Evolutionary conservation across 2,329 filamentous ascomycete genomes (phyloP), one percentile per base, ranked within the genome.

Genomic region (Colletotrichum tropicale): DNA sequence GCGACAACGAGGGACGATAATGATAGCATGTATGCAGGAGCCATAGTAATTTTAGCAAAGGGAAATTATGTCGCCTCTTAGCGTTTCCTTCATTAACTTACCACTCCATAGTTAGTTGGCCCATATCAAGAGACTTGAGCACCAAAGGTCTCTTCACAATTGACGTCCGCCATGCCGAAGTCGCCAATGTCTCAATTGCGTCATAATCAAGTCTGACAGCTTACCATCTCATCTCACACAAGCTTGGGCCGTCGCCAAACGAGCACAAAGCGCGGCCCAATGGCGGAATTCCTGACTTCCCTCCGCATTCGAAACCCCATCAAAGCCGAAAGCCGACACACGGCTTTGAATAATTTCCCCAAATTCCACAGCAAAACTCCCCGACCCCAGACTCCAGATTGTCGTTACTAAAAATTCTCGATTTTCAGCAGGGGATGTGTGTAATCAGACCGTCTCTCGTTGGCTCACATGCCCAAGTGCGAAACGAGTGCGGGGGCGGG

Each of bases 401-500:
- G 15, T 34, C 5, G 2, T 67, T 55, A 26, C 12, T 67, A 36
- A 26, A 52, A 52, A 6, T 32, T n/a, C 64, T 16, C 24, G 7
- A 48, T 56, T 18, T 16, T 7, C 65, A n/a, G 55, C 21, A 26
- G 52, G 15, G 55, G 24, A 13, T 16, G 48, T 68, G 56, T 64
- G 64, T 75, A 64, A 73, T 73, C 34, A 58, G 5, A 18, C n/a
- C 34, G 73, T 32, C 64, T 73, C 64, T 34, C 56, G 73, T 75
- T 73, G 73, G 73, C 64, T 73, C 73, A 58, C 73, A 68, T 73
- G 73, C 26, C 28, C 38, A 48, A n/a, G 28, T 73, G 34, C 69
- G 69, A 75, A 73, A 75, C 73, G 28, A 28, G 8, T 73, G 64
- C 64, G 36, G 70, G 64, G 70, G 34, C 15, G 6, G 61, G 61